Percentiles rank a stretch among this genome's conserved stretches.
Conservation (phyloP, 2,329 filamentous ascomycete genomes). For the Exophiala lecanii-corni region DNA sequence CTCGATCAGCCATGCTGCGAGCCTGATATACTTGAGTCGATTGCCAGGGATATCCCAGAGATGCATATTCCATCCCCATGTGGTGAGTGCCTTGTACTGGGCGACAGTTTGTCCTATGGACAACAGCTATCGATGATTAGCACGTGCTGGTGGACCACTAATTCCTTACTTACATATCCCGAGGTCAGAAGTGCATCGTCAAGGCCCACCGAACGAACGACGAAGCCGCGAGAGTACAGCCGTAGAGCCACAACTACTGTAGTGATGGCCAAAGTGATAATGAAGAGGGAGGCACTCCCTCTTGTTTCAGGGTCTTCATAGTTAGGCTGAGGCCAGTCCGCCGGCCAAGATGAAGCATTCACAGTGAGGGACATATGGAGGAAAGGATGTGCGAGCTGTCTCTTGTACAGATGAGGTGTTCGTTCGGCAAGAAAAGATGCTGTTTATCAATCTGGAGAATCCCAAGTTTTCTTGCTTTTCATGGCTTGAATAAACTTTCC, state of each 20-base stretch:
- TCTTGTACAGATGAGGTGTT: no score
- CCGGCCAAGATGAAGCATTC: slow-evolving; percentile 1
- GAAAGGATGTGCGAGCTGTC: no score
- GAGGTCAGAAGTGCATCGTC: slow-evolving; percentile 17
- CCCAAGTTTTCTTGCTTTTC: no score
- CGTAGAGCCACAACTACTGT: slow-evolving; percentile 10
- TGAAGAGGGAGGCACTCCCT: slow-evolving; percentile 11
- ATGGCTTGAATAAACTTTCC: no score
- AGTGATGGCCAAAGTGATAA: slow-evolving; percentile 6
- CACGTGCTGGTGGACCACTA: neutral
- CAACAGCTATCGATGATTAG: slow-evolving; percentile 9
- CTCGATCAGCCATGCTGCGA: slow-evolving; percentile 17
- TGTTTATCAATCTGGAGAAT: no score
- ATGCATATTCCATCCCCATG: slow-evolving; percentile 17
- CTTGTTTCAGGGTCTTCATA: slow-evolving; percentile 10
- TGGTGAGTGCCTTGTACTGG: slow-evolving; percentile 15
- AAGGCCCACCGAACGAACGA: slow-evolving; percentile 8
- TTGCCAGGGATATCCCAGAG: slow-evolving; percentile 14
- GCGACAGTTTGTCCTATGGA: slow-evolving; percentile 16
- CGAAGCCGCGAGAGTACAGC: slow-evolving; percentile 12
- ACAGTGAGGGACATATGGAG: neutral
- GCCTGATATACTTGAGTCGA: slow-evolving; percentile 8
- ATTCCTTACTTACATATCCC: slow-evolving; percentile 11
- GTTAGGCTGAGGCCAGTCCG: slow-evolving; percentile 14
- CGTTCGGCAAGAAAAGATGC: no score